Evolutionary conservation across 2,329 filamentous ascomycete species (phyloP).

Genomic region (Ophiostoma ips): DNA sequence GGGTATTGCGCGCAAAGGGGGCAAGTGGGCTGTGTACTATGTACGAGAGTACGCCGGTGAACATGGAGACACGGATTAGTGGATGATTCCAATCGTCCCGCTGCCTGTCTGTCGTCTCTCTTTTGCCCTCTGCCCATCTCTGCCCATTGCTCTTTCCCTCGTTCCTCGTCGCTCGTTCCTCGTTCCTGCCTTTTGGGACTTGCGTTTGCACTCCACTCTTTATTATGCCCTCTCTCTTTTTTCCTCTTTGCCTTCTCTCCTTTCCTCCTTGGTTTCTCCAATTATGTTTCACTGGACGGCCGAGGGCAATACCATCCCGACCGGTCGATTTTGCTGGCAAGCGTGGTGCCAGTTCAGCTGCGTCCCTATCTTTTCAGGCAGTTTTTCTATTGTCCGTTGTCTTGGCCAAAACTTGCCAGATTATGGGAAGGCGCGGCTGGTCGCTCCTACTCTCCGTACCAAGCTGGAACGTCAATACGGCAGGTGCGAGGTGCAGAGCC

Average conservation of each 20-base stretch:
- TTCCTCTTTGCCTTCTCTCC: not conserved
- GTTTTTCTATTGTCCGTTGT: not conserved
- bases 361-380: not conserved
- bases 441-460: not conserved
- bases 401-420: too few species aligned
- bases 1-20: too few species aligned
- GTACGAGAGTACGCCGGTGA: not conserved
- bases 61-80: not conserved
- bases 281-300: not conserved
- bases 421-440: not conserved
- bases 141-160: not conserved
- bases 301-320: not conserved
- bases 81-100: not conserved
- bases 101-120: not conserved
- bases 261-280: not conserved
- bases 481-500: not conserved
- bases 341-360: not conserved
- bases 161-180: not conserved
- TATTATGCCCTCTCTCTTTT: not conserved
- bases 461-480: not conserved
- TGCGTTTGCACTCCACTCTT: not conserved
- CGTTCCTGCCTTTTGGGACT: not conserved
- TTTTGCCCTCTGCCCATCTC: too few species aligned
- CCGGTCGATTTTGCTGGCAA: not conserved
- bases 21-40: too few species aligned